Evolutionary conservation across 495 filamentous ascomycete species (phyloP).

Genomic region (Hyaloscypha finlandica): DNA sequence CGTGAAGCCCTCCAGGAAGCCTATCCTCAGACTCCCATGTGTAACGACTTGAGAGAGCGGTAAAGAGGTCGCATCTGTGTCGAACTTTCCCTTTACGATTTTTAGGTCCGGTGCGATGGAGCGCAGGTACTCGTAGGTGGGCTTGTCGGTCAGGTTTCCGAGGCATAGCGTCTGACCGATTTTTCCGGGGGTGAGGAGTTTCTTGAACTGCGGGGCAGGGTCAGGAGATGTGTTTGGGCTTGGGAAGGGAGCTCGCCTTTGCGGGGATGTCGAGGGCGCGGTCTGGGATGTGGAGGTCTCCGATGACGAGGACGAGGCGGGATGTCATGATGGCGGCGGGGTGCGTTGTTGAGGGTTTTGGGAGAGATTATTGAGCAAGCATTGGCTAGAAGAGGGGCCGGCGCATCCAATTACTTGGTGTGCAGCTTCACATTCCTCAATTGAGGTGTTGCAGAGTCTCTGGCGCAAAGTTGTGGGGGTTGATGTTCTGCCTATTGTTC

Average conservation of each 20-base stretch:
- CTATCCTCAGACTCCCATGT: conserved; percentile 90
- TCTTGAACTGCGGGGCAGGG: conserved; percentile 75
- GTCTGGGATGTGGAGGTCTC: conserved; percentile 98
- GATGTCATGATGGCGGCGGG: conserved; percentile 61
- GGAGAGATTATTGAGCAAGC: neutral
- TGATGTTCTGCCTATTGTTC: neutral
- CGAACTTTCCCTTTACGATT: conserved; percentile 85
- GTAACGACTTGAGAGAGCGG: conserved; percentile 92
- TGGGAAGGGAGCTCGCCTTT: conserved; percentile 60
- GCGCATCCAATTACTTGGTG: neutral
- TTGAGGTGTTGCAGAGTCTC: neutral
- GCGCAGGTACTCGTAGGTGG: conserved; percentile 93
- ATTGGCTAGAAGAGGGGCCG: neutral
- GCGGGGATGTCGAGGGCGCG: conserved; percentile 85
- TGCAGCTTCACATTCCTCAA: neutral
- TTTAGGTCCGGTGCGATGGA: conserved; percentile 91
- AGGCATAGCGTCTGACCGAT: conserved; percentile 97
- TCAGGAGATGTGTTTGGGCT: neutral
- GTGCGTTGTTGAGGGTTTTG: neutral
- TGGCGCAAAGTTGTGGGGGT: neutral
- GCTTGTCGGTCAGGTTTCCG: conserved; percentile 92
- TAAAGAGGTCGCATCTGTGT: conserved; percentile 88
- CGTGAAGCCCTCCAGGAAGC: conserved; percentile 95
- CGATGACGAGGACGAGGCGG: conserved; percentile 85
- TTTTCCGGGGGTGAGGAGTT: conserved; percentile 96